Percentiles rank a stretch among this genome's conserved stretches.
These are phyloP conservation scores for Plasmodium billcollinsi DNA, from an alignment of 169 alveolate species.

Conservation along the genomic window DNA sequence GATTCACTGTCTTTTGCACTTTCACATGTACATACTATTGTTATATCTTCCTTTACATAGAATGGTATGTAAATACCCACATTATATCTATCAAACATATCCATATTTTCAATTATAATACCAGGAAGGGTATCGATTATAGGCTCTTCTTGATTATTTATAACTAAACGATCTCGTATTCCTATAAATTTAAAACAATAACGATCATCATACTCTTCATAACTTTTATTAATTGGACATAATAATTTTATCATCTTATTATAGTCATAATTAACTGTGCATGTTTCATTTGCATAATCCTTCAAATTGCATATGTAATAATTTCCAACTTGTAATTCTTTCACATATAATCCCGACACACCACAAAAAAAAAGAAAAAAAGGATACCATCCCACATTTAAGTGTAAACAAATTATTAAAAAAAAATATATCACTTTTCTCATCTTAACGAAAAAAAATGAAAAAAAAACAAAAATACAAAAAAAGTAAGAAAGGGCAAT, in stretches of 20 bases:
- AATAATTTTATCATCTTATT: slow-evolving; percentile 33
- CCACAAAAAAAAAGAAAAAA: slow-evolving; percentile 6
- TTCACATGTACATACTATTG: slow-evolving; percentile 57
- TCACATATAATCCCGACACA: slow-evolving; percentile 6
- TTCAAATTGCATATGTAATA: slow-evolving; percentile 59
- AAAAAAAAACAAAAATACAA: slow-evolving; percentile 39
- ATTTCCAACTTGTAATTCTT: slow-evolving; percentile 48
- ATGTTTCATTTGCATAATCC: slow-evolving; percentile 33
- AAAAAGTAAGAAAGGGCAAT: slow-evolving; percentile 23
- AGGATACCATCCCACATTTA: too few relatives aligned
- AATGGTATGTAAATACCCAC: slow-evolving; percentile 36
- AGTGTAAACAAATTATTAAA: slow-evolving; percentile 17
- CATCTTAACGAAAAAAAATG: slow-evolving; percentile 53
- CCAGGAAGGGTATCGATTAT: slow-evolving; percentile 49
- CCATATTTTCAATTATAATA: slow-evolving; percentile 17
- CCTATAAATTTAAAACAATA: slow-evolving; percentile 50
- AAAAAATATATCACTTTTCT: slow-evolving; percentile 30
- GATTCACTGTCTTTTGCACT: slow-evolving; percentile 19
- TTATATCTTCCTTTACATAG: slow-evolving; percentile 26
- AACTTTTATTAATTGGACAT: slow-evolving; percentile 21
- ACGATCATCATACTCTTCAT: slow-evolving; percentile 1
- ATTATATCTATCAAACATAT: slow-evolving; percentile 15
- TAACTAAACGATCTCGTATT: slow-evolving; percentile 24
- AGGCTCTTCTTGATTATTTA: slow-evolving; percentile 21
- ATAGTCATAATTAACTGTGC: slow-evolving; percentile 29